Conservation (phyloP, 768 basidiomycete species). For the Leccinellum albellum region DNA sequence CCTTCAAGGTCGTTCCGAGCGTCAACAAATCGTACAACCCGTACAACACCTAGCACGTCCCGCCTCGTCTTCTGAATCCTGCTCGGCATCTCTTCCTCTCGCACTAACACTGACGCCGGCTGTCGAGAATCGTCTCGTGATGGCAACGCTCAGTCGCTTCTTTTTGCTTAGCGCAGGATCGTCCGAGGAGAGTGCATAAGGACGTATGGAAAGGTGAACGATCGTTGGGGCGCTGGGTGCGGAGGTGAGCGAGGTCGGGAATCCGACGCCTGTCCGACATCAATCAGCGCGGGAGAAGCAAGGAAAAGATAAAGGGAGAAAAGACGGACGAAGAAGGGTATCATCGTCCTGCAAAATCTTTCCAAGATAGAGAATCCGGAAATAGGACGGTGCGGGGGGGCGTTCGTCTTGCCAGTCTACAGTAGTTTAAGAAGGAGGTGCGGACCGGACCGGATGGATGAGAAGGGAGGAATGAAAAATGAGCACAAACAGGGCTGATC, state of each 20-base stretch:
- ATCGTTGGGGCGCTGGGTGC: slow-evolving; percentile 47
- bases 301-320: background rate
- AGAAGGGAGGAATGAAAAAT: background rate
- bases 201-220: slow-evolving; percentile 71
- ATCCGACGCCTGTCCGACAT: slow-evolving; percentile 26
- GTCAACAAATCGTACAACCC: slow-evolving; percentile 39
- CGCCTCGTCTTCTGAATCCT: slow-evolving; percentile 13
- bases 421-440: background rate
- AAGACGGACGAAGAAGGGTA: slow-evolving; percentile 56
- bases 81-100: background rate
- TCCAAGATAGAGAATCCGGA: slow-evolving; percentile 73
- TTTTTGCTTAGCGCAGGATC: slow-evolving; percentile 57
- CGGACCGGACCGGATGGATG: background rate
- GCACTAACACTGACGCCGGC: background rate
- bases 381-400: slow-evolving; percentile 72
- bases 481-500: slow-evolving; percentile 10
- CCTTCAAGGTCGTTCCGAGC: background rate
- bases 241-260: slow-evolving; percentile 28
- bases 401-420: slow-evolving; percentile 77
- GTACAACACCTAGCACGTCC: slow-evolving; percentile 33
- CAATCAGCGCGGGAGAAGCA: slow-evolving; percentile 5
- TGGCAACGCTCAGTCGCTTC: slow-evolving; percentile 31
- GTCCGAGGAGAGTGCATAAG: slow-evolving; percentile 48
- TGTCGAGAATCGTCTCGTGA: slow-evolving; percentile 23
- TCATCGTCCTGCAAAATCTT: slow-evolving; percentile 85